Evolutionary conservation across 129 eudicot species (phyloP).

Genomic region (Ambrosia artemisiifolia): DNA sequence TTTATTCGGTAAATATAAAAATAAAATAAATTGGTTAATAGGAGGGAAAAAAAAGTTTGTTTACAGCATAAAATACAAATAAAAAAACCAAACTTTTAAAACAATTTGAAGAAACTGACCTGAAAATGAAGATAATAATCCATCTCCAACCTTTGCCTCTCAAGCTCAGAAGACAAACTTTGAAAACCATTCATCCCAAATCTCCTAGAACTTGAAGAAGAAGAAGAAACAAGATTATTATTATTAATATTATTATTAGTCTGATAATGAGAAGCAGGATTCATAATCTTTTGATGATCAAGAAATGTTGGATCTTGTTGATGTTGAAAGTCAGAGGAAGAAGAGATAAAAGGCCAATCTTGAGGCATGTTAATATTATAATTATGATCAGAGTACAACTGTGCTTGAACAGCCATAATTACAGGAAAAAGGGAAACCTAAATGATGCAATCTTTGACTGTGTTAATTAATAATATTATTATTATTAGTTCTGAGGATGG

Average conservation of each 20-base stretch:
- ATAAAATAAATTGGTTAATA: no score
- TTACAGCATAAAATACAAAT: no score
- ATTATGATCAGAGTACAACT: conserved; percentile 31
- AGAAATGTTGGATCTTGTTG: conserved; percentile 32
- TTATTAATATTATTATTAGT: background rate
- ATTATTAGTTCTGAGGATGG: background rate
- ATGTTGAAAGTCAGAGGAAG: conserved; percentile 2
- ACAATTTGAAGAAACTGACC: conserved; percentile 15
- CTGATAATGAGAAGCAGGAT: conserved; percentile 15
- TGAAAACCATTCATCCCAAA: conserved; percentile 31
- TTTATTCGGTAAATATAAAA: no score
- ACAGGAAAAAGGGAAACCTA: conserved; percentile 1
- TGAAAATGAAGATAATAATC: conserved; percentile 41
- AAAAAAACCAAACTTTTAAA: background rate
- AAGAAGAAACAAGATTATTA: conserved; percentile 25
- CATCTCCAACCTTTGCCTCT: conserved; percentile 40
- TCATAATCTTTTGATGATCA: conserved; percentile 16
- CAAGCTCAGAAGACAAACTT: conserved; percentile 37
- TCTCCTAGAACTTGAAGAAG: conserved; percentile 26
- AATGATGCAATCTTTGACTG: conserved; percentile 37
- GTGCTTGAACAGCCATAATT: conserved; percentile 41
- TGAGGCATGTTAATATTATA: conserved; percentile 16
- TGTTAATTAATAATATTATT: background rate
- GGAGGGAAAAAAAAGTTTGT: no score
- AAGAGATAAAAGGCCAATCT: conserved; percentile 20